Conservation (phyloP, 2,329 filamentous ascomycete species). For the Ascochyta pisi region DNA sequence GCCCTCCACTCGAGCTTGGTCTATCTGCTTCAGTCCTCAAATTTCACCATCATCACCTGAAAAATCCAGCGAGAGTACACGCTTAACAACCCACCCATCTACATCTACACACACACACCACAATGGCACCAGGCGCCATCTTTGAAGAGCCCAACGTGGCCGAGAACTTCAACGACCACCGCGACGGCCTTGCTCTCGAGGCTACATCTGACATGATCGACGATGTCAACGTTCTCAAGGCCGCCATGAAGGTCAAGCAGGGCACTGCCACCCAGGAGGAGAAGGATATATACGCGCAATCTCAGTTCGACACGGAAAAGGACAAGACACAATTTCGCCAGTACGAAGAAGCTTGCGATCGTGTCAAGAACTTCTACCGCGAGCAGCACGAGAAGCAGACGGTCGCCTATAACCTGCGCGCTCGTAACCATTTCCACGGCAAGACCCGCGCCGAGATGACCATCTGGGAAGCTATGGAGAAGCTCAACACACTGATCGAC, state of each 20-base stretch:
- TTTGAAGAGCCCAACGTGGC: conserved; percentile 52
- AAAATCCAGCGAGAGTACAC: conserved; percentile 15
- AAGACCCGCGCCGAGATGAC: conserved; percentile 77
- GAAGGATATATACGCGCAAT: conserved; percentile 61
- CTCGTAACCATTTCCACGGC: conserved; percentile 73
- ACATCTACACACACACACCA: conserved; percentile 21
- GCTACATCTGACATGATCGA: conserved; percentile 66
- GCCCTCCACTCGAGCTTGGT: not conserved
- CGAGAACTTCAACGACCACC: conserved; percentile 56
- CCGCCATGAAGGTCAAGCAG: conserved; percentile 58
- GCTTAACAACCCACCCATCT: conserved; percentile 15
- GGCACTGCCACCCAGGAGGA: conserved; percentile 54
- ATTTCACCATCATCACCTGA: conserved; percentile 4
- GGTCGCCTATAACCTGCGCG: conserved; percentile 82
- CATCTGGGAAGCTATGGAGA: conserved; percentile 91
- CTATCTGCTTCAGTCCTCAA: not conserved
- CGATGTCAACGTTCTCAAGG: conserved; percentile 66
- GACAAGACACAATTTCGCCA: conserved; percentile 83
- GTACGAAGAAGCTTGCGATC: conserved; percentile 82
- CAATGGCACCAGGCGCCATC: conserved; percentile 56
- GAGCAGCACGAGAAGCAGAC: conserved; percentile 76
- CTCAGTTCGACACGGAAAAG: conserved; percentile 75
- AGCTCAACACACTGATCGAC: conserved; percentile 88
- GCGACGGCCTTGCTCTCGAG: conserved; percentile 65
- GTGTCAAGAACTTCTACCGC: conserved; percentile 85